Conservation (phyloP, 2,329 filamentous ascomycete species). For the Aspergillus piperis region DNA sequence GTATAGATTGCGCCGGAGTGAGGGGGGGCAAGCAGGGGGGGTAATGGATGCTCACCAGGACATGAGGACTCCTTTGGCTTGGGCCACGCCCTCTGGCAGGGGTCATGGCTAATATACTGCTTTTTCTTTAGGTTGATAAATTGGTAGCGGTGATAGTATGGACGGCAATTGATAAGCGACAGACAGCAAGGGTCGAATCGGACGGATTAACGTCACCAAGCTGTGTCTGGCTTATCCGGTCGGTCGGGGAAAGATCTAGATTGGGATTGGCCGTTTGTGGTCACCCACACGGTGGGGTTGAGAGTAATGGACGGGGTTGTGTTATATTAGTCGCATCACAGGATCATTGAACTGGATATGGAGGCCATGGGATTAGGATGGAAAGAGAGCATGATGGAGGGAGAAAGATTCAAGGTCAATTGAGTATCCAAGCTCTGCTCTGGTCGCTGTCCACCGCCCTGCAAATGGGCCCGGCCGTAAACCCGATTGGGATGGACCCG, state of each 20-base stretch:
- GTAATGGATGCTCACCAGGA: constrained; percentile 38
- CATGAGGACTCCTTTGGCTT: constrained; percentile 48
- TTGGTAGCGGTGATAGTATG: not conserved
- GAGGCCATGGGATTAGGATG: not conserved
- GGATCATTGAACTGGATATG: not conserved
- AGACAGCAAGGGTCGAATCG: not conserved
- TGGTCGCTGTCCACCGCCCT: constrained; percentile 8
- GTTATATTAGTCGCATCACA: not conserved
- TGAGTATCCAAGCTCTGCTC: not conserved
- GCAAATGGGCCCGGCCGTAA: not conserved
- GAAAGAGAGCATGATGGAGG: not conserved
- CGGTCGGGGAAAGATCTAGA: not conserved
- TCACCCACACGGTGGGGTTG: not conserved
- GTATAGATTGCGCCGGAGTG: not conserved
- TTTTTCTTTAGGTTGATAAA: not conserved
- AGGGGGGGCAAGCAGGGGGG: not conserved
- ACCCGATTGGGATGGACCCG: not conserved
- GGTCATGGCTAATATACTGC: constrained; percentile 23
- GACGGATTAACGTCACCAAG: not conserved
- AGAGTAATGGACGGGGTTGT: not conserved
- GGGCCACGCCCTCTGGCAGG: constrained; percentile 32
- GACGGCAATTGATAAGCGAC: not conserved
- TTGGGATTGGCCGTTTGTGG: not conserved
- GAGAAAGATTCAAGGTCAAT: not conserved
- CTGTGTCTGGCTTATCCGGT: not conserved